Evolutionary conservation across 306 rosid species (phyloP), one percentile per base, ranked within the genome.

Genomic region (Glycyrrhiza uralensis): DNA sequence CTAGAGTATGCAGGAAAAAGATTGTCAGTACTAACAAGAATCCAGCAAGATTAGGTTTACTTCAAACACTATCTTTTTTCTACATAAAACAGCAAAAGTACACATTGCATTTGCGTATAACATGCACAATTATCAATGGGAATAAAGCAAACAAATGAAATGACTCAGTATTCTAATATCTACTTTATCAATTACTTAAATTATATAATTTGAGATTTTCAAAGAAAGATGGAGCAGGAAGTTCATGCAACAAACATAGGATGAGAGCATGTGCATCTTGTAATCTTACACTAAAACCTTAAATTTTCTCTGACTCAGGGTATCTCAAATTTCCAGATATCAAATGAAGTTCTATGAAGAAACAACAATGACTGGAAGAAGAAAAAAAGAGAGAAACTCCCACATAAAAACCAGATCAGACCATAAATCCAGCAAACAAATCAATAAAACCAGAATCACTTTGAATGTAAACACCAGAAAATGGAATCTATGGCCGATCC

Each of bases 391-490:
- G 17, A 77, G 61, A 76, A 73, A 83, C 74, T 73, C 70, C 18
- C 32, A 28, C 6, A 22, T 2, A 12, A 66, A 44, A 66, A 29
- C 6, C 57, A 86, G 77, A 82, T 84, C 86, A 82, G 75, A 41
- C 58, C 36, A 51, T 24, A 56, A 75, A 75, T 36, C 33, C 76
- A 5, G n/a, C 62, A 2, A 68, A 42, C 71, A 58, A 29, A 56
- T 55, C 22, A 72, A 44, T 38, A 46, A 32, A 73, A 38, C 44
- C 13, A 39, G 6, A 44, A 77, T 39, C 24, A 1, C 7, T 51
- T n/a, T 4, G 22, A 14, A 71, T 11, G 1, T 22, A 19, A 1
- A 49, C 59, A 13, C 32, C 13, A 56, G 10, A 35, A 17, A 33
- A 54, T 35, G 5, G 13, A 55, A 45, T 5, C 62, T n/a, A 22